phyloP scores from a whole-genome alignment of 345 rosid genomes.

The Hibiscus trionum region DNA sequence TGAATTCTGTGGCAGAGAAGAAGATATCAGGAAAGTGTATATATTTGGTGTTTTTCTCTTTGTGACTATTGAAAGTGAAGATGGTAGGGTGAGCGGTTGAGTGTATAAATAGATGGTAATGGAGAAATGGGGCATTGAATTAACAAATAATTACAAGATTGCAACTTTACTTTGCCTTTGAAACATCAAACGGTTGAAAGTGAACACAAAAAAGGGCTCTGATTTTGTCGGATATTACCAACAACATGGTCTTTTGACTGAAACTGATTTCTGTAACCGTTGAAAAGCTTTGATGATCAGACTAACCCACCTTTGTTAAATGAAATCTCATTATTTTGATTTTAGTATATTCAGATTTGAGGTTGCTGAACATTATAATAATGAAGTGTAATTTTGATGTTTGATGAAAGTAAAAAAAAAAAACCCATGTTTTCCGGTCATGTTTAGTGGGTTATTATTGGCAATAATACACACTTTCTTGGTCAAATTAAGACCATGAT shows the following conservation, averaged over 20 bases:
- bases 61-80: slow-evolving; percentile 1
- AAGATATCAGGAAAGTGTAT: neutral
- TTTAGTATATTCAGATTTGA: neutral
- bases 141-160: slow-evolving; percentile 31
- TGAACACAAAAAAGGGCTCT: slow-evolving; percentile 26
- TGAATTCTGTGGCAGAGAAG: neutral
- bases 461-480: neutral
- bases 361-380: neutral
- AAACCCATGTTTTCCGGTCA: neutral
- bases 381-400: slow-evolving; percentile 11
- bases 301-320: neutral
- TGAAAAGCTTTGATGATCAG: slow-evolving; percentile 22
- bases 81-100: slow-evolving; percentile 10
- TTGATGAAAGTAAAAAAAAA: slow-evolving; percentile 16
- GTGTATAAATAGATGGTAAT: slow-evolving; percentile 44
- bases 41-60: neutral
- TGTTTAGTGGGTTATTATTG: slow-evolving; percentile 8
- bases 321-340: neutral
- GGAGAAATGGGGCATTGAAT: slow-evolving; percentile 19
- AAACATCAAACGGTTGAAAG: slow-evolving; percentile 30
- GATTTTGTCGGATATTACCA: slow-evolving; percentile 46
- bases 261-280: slow-evolving; percentile 33
- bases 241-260: slow-evolving; percentile 45
- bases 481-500: neutral
- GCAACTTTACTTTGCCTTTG: slow-evolving; percentile 36